Percentiles rank a stretch among this genome's conserved stretches.
These are phyloP conservation scores for Candida tropicalis DNA, from an alignment of 1,139 yeast genomes.

Conservation along the genomic window DNA sequence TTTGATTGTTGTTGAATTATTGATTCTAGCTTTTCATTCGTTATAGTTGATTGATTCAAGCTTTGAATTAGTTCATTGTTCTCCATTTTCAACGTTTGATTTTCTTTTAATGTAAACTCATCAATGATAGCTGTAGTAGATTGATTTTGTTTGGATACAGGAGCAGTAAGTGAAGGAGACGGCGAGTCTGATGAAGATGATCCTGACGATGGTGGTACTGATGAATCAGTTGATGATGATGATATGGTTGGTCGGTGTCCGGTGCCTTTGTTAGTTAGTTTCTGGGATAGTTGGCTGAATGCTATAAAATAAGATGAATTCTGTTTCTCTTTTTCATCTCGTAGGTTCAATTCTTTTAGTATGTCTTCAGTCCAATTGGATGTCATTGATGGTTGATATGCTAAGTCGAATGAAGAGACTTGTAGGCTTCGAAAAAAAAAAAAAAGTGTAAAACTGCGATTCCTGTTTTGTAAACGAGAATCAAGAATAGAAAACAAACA, in stretches of 20 bases:
- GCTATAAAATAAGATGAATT: conserved; percentile 38
- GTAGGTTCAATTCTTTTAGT: conserved; percentile 24
- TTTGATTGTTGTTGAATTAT: conserved; percentile 17
- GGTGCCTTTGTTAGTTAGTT: conserved; percentile 15
- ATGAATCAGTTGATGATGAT: not conserved
- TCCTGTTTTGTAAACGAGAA: too few species aligned
- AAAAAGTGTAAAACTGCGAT: not conserved
- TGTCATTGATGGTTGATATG: conserved; percentile 4
- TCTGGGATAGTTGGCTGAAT: conserved; percentile 30
- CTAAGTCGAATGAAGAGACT: not conserved
- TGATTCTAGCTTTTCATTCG: conserved; percentile 25
- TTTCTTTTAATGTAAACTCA: conserved; percentile 11
- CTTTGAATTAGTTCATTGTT: conserved; percentile 22
- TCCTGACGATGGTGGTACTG: conserved; percentile 20
- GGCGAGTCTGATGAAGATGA: conserved; percentile 11
- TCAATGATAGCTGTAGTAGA: not conserved
- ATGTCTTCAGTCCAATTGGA: conserved; percentile 28
- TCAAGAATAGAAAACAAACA: too few species aligned
- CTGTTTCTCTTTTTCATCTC: conserved; percentile 38
- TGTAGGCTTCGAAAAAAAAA: too few species aligned
- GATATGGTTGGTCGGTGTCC: not conserved
- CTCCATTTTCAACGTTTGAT: conserved; percentile 17
- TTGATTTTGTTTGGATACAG: not conserved
- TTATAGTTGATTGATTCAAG: conserved; percentile 28
- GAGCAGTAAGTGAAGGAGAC: conserved; percentile 18